Evolutionary conservation across 257 asterid genomes (phyloP).

Genomic region (Penstemon newberryi): DNA sequence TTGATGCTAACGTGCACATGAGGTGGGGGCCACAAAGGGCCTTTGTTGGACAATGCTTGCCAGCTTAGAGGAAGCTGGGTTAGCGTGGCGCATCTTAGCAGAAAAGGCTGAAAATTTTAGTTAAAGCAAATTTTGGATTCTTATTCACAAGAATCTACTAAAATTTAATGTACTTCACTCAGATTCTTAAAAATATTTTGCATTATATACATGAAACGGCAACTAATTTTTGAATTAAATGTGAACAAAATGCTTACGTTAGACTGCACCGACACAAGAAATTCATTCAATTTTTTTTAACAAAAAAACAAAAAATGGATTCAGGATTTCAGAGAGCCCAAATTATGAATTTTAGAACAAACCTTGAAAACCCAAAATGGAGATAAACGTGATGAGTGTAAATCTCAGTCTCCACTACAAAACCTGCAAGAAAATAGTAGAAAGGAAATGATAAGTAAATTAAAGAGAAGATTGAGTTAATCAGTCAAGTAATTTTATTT

Average conservation of each 20-base stretch:
- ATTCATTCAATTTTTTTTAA: conserved; percentile 3
- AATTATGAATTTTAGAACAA: conserved; percentile 24
- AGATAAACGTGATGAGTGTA: conserved; percentile 18
- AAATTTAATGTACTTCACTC: conserved; percentile 16
- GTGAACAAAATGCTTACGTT: conserved; percentile 1
- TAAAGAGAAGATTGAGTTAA: neutral
- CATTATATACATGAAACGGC: neutral
- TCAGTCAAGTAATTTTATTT: neutral
- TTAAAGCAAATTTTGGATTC: conserved; percentile 32
- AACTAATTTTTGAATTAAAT: conserved; percentile 3
- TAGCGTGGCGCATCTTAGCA: conserved; percentile 34
- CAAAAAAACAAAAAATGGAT: neutral
- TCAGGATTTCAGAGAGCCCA: conserved; percentile 17
- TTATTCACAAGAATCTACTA: conserved; percentile 27
- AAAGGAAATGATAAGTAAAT: conserved; percentile 21
- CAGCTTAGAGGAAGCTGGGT: conserved; percentile 39
- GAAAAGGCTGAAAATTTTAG: conserved; percentile 25
- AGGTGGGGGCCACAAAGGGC: conserved; percentile 1
- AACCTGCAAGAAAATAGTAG: conserved; percentile 20
- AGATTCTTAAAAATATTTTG: conserved; percentile 22
- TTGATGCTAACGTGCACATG: conserved; percentile 33
- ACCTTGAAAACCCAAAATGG: conserved; percentile 24
- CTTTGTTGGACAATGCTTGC: conserved; percentile 31
- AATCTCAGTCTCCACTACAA: conserved; percentile 4
- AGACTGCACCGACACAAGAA: conserved; percentile 40